These are phyloP conservation scores for Macrophomina pseudophaseolina DNA, from an alignment of 2,329 filamentous ascomycete species.

Conservation along the genomic window DNA sequence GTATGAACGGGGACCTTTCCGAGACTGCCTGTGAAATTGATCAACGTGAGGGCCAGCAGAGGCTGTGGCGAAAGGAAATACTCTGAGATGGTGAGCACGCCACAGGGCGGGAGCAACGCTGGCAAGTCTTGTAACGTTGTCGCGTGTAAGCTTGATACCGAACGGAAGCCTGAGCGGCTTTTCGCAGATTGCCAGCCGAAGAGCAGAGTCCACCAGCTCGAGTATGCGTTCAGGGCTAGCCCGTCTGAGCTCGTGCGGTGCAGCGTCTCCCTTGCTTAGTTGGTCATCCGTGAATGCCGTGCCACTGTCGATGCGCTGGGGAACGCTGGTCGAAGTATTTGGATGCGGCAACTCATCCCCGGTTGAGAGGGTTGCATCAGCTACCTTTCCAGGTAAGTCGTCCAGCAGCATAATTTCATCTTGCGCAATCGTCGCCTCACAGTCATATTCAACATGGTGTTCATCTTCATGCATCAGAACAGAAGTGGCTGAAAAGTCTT, in stretches of 20 bases:
- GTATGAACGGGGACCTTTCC: conserved; percentile 29
- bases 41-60: background rate
- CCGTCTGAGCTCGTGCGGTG: conserved; percentile 15
- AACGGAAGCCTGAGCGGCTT: conserved; percentile 31
- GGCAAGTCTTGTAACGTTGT: conserved; percentile 42
- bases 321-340: background rate
- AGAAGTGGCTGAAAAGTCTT: background rate
- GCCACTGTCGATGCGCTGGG: conserved; percentile 17
- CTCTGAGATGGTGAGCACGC: conserved; percentile 43
- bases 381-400: background rate
- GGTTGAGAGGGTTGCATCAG: conserved; percentile 3
- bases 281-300: conserved; percentile 10
- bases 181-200: conserved; percentile 44
- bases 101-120: conserved; percentile 48
- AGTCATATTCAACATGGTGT: background rate
- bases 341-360: background rate
- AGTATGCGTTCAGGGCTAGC: conserved; percentile 25
- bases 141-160: conserved; percentile 40
- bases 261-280: conserved; percentile 5
- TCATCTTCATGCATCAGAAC: background rate
- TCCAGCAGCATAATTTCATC: conserved; percentile 11
- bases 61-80: conserved; percentile 27
- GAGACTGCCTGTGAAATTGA: conserved; percentile 7
- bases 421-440: background rate
- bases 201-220: conserved; percentile 41